Evolutionary conservation across 1,284 basidiomycete genomes (phyloP).

Genomic region (Phellinidium pouzarii): DNA sequence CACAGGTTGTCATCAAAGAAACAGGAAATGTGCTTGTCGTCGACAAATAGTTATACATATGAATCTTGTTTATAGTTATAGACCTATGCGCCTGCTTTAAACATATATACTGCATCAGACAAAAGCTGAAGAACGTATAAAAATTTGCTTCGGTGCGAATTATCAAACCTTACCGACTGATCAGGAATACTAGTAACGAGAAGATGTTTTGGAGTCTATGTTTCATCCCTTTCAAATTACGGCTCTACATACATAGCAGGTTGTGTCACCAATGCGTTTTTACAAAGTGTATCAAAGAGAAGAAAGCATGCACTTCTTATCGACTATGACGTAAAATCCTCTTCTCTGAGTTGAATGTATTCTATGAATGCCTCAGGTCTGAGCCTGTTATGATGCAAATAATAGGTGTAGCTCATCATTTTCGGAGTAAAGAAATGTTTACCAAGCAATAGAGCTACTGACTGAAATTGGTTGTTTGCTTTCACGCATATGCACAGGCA

Average conservation of each 20-base stretch:
- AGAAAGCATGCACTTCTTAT: not conserved
- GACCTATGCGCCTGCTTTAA: too few species aligned
- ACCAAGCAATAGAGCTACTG: slow-evolving; percentile 10
- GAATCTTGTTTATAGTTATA: not conserved
- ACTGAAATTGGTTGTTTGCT: not conserved
- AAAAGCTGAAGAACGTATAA: too few species aligned
- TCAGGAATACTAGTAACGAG: too few species aligned
- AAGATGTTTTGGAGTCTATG: too few species aligned
- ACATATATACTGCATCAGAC: too few species aligned
- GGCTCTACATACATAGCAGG: too few species aligned
- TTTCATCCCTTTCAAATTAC: too few species aligned
- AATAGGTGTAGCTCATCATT: too few species aligned
- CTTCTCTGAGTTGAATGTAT: slow-evolving; percentile 16
- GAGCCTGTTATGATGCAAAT: not conserved
- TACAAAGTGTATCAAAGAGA: too few species aligned
- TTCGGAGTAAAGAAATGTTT: not conserved
- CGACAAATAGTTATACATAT: not conserved
- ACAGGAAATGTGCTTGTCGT: slow-evolving; percentile 1
- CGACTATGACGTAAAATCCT: slow-evolving; percentile 5
- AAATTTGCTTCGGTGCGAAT: too few species aligned
- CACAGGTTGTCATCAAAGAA: slow-evolving; percentile 3
- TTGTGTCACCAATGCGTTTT: too few species aligned
- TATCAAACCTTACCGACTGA: too few species aligned
- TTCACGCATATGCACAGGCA: not conserved
- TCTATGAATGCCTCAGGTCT: slow-evolving; percentile 15